Evolutionary conservation across 2,329 filamentous ascomycete genomes (phyloP), one percentile per base, ranked within the genome.

Genomic region (Hymenoscyphus fructigenus): DNA sequence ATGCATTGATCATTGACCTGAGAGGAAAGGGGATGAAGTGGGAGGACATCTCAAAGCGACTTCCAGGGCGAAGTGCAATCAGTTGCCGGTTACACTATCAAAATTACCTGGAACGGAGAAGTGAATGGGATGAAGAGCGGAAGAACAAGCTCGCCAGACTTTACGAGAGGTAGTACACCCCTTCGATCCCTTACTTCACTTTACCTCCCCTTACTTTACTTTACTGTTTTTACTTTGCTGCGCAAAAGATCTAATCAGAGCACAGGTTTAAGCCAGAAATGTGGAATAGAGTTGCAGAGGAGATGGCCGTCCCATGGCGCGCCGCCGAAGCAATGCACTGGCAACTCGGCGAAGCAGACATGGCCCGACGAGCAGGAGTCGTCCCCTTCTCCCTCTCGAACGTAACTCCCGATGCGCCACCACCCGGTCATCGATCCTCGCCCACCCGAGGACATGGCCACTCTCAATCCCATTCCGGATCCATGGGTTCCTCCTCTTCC

Each of bases 311-410:
- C 64, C 95, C 94, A 41, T 98, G 94, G 94, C 86, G 95, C 74
- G 93, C 95, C 20, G 94, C 92, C 58, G 94, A 99, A 79, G 93
- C 92, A 4, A 97, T 97, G 93, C 95, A 98, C 79, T 99, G 95
- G 94, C 91, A 96, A 75, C 83, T 99, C 63, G 94, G 94, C 68
- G 92, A 97, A 76, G 83, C 88, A 71, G 95, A 98, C 73, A 98
- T 99, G 92, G 93, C 93, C 58, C 87, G 91, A 67, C 89, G 94
- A 65, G 94, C 94, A 53, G 95, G 95, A 56, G 92, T 95, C 44
- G 89, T 91, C 7, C 92, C 94, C 1, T 97, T 97, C 78, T 87
- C 88, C 2, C 81, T 92, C 34, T 87, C 88, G 15, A 83, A 81
- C 60, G 81, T 84, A 68, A 83, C 84, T 44, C 75, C 81, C 61